A percentile compares a stretch with the other conserved stretches of the same genome.
phyloP scores from a whole-genome alignment of 1,139 yeast genomes.

The Candida freyschussii region DNA sequence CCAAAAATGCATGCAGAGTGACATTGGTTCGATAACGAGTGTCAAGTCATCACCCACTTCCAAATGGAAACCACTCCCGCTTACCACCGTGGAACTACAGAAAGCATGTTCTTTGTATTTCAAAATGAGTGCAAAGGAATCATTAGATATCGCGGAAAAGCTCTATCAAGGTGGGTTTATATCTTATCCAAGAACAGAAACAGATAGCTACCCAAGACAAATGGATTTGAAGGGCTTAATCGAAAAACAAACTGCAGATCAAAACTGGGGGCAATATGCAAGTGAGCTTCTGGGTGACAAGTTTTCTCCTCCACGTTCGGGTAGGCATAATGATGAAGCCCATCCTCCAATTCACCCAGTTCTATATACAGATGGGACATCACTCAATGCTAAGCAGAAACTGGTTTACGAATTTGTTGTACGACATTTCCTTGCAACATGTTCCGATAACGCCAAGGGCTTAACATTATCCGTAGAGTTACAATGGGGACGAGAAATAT shows the following conservation, averaged over 20 bases:
- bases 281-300: conserved; percentile 29
- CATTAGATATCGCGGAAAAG: conserved; percentile 81
- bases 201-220: conserved; percentile 73
- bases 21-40: conserved; percentile 46
- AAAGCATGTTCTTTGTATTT: conserved; percentile 75
- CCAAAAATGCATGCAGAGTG: conserved; percentile 46
- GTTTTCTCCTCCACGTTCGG: conserved; percentile 65
- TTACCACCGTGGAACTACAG: conserved; percentile 94
- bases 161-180: conserved; percentile 81
- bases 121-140: conserved; percentile 74
- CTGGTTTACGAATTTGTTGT: conserved; percentile 85
- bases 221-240: conserved; percentile 67
- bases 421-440: conserved; percentile 84
- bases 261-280: conserved; percentile 48
- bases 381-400: conserved; percentile 46
- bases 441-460: conserved; percentile 89
- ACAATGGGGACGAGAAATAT: conserved; percentile 74
- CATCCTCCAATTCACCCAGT: conserved; percentile 99
- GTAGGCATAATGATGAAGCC: conserved; percentile 86
- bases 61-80: conserved; percentile 79
- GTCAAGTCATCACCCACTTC: conserved; percentile 61
- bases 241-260: conserved; percentile 50
- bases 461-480: conserved; percentile 56
- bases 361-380: conserved; percentile 28
- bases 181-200: conserved; percentile 97